A percentile compares a stretch with the other conserved stretches of the same genome.
These are phyloP conservation scores for Cyathus striatus DNA, from an alignment of 768 basidiomycete genomes.

Conservation along the genomic window DNA sequence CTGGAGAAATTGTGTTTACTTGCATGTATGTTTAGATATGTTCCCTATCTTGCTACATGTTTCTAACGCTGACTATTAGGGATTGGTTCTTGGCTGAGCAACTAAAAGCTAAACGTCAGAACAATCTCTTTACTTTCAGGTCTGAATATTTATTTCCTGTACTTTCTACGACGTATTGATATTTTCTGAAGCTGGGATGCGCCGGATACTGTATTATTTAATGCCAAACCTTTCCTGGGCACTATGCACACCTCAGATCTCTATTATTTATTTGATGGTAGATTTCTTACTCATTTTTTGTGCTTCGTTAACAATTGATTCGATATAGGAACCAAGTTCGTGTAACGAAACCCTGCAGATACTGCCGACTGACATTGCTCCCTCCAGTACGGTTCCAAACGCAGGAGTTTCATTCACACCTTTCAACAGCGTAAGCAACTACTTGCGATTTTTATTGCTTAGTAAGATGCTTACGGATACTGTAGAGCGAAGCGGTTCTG, in stretches of 20 bases:
- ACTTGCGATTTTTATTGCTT: background rate
- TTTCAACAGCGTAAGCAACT: constrained; percentile 30
- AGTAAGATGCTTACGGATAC: background rate
- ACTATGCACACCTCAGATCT: constrained; percentile 40
- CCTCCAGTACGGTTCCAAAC: constrained; percentile 20
- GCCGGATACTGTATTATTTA: constrained; percentile 33
- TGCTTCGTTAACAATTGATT: background rate
- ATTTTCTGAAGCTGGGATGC: constrained; percentile 46
- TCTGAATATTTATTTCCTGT: no score
- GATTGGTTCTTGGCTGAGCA: constrained; percentile 33
- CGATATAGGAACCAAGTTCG: constrained; percentile 23
- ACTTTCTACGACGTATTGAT: no score
- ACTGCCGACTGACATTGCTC: no score
- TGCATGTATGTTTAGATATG: constrained; percentile 29
- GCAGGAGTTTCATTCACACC: constrained; percentile 27
- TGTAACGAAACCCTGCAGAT: background rate
- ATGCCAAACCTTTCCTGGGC: constrained; percentile 28
- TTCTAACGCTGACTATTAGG: constrained; percentile 17
- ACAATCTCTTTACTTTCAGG: constrained; percentile 31
- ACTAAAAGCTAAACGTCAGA: constrained; percentile 17
- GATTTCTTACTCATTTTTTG: constrained; percentile 2
- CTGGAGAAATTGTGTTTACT: constrained; percentile 34
- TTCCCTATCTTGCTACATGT: background rate
- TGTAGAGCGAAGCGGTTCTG: constrained; percentile 31
- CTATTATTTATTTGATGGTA: constrained; percentile 37